A percentile compares a stretch with the other conserved stretches of the same genome.
Evolutionary conservation across 2,329 filamentous ascomycete genomes (phyloP).

Genomic region (Calonectria leucothoes): DNA sequence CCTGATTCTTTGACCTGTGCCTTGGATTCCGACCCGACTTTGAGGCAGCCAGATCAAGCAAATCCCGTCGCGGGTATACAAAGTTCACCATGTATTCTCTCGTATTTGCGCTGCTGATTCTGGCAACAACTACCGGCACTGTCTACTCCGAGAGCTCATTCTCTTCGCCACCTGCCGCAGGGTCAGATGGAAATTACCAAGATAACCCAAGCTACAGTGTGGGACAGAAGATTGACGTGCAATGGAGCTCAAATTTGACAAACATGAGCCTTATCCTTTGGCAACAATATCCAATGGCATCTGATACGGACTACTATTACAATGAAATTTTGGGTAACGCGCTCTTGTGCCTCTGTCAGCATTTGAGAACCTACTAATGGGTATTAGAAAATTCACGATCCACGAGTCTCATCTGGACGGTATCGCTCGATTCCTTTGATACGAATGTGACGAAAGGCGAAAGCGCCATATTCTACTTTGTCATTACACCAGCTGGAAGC

Average conservation of each 20-base stretch:
- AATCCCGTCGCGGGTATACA: not conserved
- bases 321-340: not conserved
- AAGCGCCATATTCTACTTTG: conserved; percentile 34
- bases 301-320: not conserved
- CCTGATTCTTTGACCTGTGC: not conserved
- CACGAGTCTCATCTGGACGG: conserved; percentile 35
- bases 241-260: conserved; percentile 36
- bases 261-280: conserved; percentile 34
- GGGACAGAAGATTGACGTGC: conserved; percentile 37
- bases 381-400: conserved; percentile 32
- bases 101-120: not conserved
- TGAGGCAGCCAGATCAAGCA: too few relatives aligned
- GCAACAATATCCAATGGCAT: conserved; percentile 37
- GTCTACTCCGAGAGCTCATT: not conserved
- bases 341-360: not conserved
- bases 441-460: conserved; percentile 16
- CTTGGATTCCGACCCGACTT: not conserved
- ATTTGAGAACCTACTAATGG: not conserved
- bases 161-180: not conserved
- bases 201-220: conserved; percentile 39
- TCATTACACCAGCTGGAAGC: conserved; percentile 24
- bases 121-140: not conserved
- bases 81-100: not conserved
- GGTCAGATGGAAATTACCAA: conserved; percentile 23
- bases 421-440: conserved; percentile 27